Conservation (phyloP, 371 early-diverging fungal genomes). For the Apophysomyces elegans region DNA sequence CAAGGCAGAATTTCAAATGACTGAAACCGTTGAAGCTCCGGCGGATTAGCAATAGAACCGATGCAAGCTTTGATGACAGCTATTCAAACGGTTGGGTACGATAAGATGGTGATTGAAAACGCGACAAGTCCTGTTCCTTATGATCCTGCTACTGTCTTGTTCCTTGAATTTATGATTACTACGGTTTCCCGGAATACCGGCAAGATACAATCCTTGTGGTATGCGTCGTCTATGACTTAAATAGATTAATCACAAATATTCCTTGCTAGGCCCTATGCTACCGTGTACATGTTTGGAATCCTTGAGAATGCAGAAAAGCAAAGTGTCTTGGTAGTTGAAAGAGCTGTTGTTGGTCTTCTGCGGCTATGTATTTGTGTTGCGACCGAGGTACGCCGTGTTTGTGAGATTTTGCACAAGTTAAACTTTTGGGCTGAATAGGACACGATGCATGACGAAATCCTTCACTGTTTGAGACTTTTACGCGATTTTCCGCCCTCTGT, state of each 20-base stretch:
- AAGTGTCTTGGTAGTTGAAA: conserved; percentile 72
- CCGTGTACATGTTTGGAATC: conserved; percentile 69
- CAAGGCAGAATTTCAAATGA: background rate
- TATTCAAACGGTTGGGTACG: conserved; percentile 51
- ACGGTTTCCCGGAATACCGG: conserved; percentile 78
- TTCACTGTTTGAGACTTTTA: conserved; percentile 66
- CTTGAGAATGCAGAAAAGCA: conserved; percentile 71
- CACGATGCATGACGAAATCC: conserved; percentile 63
- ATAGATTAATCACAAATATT: conserved; percentile 14
- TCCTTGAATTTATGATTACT: conserved; percentile 77
- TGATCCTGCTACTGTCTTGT: conserved; percentile 73
- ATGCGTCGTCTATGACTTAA: conserved; percentile 18
- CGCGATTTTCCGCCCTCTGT: conserved; percentile 68
- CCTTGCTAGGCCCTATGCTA: conserved; percentile 63
- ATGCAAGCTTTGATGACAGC: conserved; percentile 62
- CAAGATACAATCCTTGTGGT: conserved; percentile 66
- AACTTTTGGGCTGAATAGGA: conserved; percentile 23
- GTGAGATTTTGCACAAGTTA: background rate
- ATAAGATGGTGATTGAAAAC: conserved; percentile 37
- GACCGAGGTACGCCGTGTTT: conserved; percentile 54
- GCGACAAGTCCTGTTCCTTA: conserved; percentile 54
- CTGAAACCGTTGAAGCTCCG: background rate
- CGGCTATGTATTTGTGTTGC: conserved; percentile 73
- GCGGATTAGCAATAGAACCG: conserved; percentile 45
- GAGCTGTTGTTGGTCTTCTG: conserved; percentile 78